Evolutionary conservation across 441 rosid genomes (phyloP), one percentile per base, ranked within the genome.

Genomic region (Adansonia grandidieri): DNA sequence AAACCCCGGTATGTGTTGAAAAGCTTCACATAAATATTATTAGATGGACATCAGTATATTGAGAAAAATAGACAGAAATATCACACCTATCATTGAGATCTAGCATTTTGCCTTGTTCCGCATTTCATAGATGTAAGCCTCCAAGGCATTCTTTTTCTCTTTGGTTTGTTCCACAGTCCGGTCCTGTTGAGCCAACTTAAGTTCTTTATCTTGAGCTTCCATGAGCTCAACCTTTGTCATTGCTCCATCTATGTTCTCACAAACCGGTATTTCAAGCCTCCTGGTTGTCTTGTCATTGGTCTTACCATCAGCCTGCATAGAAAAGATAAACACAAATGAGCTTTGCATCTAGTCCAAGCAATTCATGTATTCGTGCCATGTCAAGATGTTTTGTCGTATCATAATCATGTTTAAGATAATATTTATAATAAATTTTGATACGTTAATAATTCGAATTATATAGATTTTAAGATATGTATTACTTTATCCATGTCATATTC

Each of bases 71-170:
- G 45, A 28, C 22, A 51, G 22, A 71, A 7, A 51, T 51, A 15
- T 51, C n/a, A 32, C 47, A 71, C 47, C 0, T 44, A 44, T 7
- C 1, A 1, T 74, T 45, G 10, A 61, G 42, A 48, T 69, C 11
- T 17, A 56, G 47, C 1, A 8, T 32, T 71, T 24, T 54, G 83
- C 96, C 92, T 88, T 91, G 80, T 87, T 88, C 68, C 93, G 93
- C 82, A 86, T 91, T 80, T 88, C 96, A 82, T 91, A 91, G 76
- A 91, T 93, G 80, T 81, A 88, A 22, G 93, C 84, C 86, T 91
- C 92, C 50, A 91, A 84, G 73, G 93, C 90, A 83, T 91, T 90
- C 81, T 91, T 91, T 81, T 80, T 86, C 71, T 88, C 93, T 75
- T 91, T 87, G 28, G 93, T 90, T 42, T 84, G 86, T 78, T 91